These are phyloP conservation scores for Miamiensis avidus DNA, from an alignment of 169 alveolate genomes.

Conservation along the genomic window DNA sequence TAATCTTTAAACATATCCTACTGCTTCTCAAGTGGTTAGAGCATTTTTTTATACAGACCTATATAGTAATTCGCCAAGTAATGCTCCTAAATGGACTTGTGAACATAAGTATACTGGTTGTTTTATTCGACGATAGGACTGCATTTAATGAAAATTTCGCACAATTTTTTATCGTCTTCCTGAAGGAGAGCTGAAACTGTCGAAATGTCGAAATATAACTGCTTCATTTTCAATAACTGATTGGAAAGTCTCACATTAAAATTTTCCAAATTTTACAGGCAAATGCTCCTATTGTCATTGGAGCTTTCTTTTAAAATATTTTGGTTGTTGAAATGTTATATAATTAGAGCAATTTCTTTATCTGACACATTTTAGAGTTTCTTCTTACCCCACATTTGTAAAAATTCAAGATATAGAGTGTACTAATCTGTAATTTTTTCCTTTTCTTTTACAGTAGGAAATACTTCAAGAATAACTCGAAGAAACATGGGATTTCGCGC, in stretches of 20 bases:
- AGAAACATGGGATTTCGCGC: neutral
- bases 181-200: too few relatives aligned
- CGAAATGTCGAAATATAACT: neutral
- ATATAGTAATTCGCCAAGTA: neutral
- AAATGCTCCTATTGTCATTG: too few relatives aligned
- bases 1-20: too few relatives aligned
- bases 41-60: neutral
- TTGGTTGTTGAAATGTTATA: neutral
- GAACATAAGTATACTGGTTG: neutral
- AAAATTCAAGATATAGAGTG: neutral
- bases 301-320: neutral
- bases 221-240: too few relatives aligned
- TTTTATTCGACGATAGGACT: neutral
- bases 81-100: neutral
- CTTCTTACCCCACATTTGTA: neutral
- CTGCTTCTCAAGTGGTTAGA: neutral
- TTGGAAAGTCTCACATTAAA: neutral
- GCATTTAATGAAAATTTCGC: neutral
- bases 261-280: neutral
- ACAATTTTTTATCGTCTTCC: neutral
- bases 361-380: neutral
- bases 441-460: neutral
- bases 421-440: neutral
- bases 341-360: neutral
- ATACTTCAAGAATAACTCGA: neutral